These are phyloP conservation scores for Botrytis medusae DNA, from an alignment of 2,329 filamentous ascomycete species.

Conservation along the genomic window DNA sequence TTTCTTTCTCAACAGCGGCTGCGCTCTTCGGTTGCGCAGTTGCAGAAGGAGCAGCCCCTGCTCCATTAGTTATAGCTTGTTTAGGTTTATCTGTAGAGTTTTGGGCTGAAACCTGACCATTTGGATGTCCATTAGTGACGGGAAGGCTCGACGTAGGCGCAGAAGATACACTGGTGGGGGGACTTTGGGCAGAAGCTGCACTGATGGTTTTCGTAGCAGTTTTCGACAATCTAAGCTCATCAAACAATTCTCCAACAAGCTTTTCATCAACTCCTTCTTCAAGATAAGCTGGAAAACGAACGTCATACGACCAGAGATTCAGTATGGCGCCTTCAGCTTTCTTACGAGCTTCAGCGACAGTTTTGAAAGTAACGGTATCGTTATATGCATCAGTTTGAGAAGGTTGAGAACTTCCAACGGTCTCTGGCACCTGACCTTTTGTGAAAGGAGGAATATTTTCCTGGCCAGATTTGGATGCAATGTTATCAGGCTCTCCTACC, in stretches of 20 bases:
- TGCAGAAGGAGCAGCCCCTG: neutral
- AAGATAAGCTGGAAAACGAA: conserved; percentile 72
- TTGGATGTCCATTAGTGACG: neutral
- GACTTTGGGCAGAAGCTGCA: conserved; percentile 10
- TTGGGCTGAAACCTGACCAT: neutral
- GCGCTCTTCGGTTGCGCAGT: conserved; percentile 27
- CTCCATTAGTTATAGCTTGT: neutral
- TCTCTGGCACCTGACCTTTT: neutral
- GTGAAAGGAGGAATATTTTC: neutral
- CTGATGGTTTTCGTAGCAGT: conserved; percentile 29
- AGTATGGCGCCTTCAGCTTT: conserved; percentile 68
- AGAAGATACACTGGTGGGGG: conserved; percentile 8
- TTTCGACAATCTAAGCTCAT: conserved; percentile 59
- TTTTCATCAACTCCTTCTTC: conserved; percentile 68
- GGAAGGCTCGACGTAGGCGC: neutral
- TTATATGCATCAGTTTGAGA: neutral
- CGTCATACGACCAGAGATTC: conserved; percentile 62
- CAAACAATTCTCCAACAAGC: conserved; percentile 64
- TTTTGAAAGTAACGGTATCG: conserved; percentile 12
- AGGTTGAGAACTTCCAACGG: neutral
- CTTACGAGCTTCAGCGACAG: conserved; percentile 42
- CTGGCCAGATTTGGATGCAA: conserved; percentile 3
- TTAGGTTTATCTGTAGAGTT: conserved; percentile 1
- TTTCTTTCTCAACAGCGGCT: conserved; percentile 66
- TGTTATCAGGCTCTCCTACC: neutral